These are phyloP conservation scores for Fusarium tanahbumbuense DNA, from an alignment of 2,329 filamentous ascomycete genomes.

Conservation along the genomic window DNA sequence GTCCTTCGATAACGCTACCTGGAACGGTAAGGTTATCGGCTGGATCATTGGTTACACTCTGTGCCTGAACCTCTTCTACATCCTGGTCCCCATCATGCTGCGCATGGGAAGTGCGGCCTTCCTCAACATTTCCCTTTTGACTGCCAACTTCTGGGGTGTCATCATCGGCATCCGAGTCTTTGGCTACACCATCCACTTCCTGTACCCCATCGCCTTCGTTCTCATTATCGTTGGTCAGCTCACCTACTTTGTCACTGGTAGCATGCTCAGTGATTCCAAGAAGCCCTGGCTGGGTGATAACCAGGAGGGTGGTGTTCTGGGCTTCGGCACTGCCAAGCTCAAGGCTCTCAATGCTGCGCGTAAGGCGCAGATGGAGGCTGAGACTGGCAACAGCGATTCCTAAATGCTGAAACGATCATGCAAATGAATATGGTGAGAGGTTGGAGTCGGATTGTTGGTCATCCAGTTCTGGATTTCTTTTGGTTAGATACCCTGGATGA, in stretches of 20 bases:
- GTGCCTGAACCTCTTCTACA: constrained; percentile 86
- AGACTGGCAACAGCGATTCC: constrained; percentile 34
- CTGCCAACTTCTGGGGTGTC: constrained; percentile 96
- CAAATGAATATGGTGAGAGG: background rate
- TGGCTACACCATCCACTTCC: constrained; percentile 80
- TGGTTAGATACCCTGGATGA: background rate
- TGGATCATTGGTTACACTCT: constrained; percentile 93
- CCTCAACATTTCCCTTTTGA: constrained; percentile 95
- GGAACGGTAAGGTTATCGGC: constrained; percentile 76
- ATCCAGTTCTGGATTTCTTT: background rate
- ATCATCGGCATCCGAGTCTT: constrained; percentile 93
- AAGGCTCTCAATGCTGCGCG: constrained; percentile 72
- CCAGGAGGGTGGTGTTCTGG: constrained; percentile 83
- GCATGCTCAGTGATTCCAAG: constrained; percentile 83
- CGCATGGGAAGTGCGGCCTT: constrained; percentile 92
- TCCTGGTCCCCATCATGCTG: constrained; percentile 85
- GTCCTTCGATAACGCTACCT: constrained; percentile 73
- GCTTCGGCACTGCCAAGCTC: constrained; percentile 86
- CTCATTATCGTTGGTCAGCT: constrained; percentile 88
- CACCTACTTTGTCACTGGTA: constrained; percentile 87
- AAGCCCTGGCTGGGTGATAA: constrained; percentile 95
- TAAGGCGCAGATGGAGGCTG: constrained; percentile 51
- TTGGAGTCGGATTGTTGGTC: background rate
- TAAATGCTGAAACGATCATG: background rate
- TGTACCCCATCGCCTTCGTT: constrained; percentile 97